These are phyloP conservation scores for Trichoderma guizhouense DNA, from an alignment of 2,329 filamentous ascomycete genomes.

Conservation along the genomic window DNA sequence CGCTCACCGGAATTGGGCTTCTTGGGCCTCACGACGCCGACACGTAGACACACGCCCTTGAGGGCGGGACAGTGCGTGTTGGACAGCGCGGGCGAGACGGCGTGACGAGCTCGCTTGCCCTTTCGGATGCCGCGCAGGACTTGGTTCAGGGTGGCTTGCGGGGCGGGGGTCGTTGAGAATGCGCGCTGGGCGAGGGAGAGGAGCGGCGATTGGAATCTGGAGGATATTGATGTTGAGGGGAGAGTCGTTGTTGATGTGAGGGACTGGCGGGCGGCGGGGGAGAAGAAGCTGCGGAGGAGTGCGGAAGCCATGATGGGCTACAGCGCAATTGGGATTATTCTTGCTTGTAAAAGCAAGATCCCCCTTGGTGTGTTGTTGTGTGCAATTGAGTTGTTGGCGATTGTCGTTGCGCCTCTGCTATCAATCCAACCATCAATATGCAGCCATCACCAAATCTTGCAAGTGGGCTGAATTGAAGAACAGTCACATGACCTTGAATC, in stretches of 20 bases:
- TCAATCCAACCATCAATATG: neutral
- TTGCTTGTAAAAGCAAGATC: neutral
- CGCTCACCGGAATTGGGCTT: conserved; percentile 98
- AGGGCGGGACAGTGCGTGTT: conserved; percentile 69
- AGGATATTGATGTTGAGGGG: conserved; percentile 22
- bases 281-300: conserved; percentile 36
- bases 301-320: conserved; percentile 34
- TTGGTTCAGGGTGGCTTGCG: conserved; percentile 67
- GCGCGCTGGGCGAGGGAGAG: conserved; percentile 18
- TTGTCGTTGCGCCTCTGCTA: neutral
- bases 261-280: conserved; percentile 30
- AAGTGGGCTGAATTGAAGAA: neutral
- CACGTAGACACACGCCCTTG: conserved; percentile 94
- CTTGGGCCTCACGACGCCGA: conserved; percentile 92
- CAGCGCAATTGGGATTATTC: neutral
- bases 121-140: conserved; percentile 73
- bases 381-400: neutral
- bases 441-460: conserved; percentile 13
- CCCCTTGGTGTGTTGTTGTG: neutral
- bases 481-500: neutral
- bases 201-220: conserved; percentile 23
- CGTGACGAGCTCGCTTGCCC: conserved; percentile 76
- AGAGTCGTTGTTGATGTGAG: conserved; percentile 23
- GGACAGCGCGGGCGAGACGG: conserved; percentile 79
- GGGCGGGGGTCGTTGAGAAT: conserved; percentile 57